phyloP scores from a whole-genome alignment of 495 filamentous ascomycete genomes.

The Neurospora tetraspora region DNA sequence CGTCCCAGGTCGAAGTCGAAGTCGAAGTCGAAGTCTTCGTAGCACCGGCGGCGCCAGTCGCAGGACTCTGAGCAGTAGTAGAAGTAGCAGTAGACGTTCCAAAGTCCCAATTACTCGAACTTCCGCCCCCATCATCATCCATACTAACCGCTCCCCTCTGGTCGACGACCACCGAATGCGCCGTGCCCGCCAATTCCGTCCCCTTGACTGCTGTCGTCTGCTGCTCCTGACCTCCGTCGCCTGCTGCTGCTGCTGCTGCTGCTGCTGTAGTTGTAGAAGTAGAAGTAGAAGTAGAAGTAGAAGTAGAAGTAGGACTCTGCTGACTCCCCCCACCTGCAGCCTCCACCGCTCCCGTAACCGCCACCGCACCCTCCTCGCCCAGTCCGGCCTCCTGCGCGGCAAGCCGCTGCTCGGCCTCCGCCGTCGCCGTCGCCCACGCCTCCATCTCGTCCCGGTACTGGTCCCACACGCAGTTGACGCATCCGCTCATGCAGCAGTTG shows the following conservation, averaged over 20 bases:
- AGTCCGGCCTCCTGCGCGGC: constrained; percentile 16
- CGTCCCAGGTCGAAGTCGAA: constrained; percentile 25
- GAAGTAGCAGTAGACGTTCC: too few species aligned
- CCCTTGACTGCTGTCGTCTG: neutral
- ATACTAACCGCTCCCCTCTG: constrained; percentile 39
- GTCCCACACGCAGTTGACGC: constrained; percentile 97
- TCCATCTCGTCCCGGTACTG: constrained; percentile 82
- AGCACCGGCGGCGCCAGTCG: neutral
- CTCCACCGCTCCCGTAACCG: constrained; percentile 8
- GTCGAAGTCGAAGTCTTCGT: constrained; percentile 23
- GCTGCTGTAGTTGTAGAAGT: neutral
- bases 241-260: neutral
- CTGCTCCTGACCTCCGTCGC: neutral
- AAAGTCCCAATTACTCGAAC: constrained; percentile 55
- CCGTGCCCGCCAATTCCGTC: neutral
- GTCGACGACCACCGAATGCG: neutral
- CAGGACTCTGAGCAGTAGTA: constrained; percentile 5
- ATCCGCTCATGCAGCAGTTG: constrained; percentile 98
- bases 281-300: neutral
- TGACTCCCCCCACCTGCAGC: constrained; percentile 2
- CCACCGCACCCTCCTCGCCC: constrained; percentile 7
- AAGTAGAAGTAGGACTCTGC: neutral
- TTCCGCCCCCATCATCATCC: constrained; percentile 77
- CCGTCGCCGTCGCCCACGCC: constrained; percentile 58
- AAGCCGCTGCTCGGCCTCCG: constrained; percentile 43